Conservation (phyloP, 169 alveolate genomes). For the Plasmodium coatneyi region DNA sequence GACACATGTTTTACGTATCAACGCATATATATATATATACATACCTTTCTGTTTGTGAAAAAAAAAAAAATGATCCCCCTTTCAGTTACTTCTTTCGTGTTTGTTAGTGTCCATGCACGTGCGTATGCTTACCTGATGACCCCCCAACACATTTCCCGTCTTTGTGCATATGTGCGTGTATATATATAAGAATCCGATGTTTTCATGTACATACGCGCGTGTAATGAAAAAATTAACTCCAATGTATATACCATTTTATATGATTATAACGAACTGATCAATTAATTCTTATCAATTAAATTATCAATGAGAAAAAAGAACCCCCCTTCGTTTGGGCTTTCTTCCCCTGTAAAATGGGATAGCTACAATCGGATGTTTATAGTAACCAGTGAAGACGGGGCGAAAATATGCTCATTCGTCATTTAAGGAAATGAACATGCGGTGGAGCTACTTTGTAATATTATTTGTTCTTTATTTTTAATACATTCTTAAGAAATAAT, state of each 20-base stretch:
- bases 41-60: neutral
- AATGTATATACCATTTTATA: neutral
- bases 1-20: neutral
- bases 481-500: neutral
- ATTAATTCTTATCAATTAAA: neutral
- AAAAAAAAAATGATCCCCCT: neutral
- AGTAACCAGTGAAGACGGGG: neutral
- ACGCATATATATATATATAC: neutral
- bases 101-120: neutral
- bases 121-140: neutral
- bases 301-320: neutral
- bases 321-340: neutral
- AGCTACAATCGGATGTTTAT: neutral
- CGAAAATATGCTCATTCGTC: neutral
- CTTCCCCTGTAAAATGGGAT: neutral
- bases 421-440: neutral
- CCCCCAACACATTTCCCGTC: neutral
- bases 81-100: neutral
- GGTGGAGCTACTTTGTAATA: neutral
- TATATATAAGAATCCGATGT: neutral
- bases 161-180: neutral
- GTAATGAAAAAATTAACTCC: neutral
- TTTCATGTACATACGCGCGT: neutral
- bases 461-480: too few species aligned
- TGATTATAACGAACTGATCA: neutral